Conservation (phyloP, 768 basidiomycete genomes). For the Obba rivulosa region DNA sequence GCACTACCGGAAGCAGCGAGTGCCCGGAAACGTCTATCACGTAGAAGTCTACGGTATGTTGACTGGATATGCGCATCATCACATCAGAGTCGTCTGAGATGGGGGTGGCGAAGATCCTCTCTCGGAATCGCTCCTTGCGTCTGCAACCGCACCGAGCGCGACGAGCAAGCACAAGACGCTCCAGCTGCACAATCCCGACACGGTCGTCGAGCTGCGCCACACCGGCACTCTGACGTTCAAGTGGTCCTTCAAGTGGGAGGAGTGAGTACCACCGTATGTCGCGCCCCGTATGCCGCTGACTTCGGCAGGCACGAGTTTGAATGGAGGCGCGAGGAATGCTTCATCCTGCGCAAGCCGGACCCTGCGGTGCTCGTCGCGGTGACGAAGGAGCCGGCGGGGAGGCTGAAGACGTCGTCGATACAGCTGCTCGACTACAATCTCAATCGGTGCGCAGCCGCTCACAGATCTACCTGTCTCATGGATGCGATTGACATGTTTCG, state of each 20-base stretch:
- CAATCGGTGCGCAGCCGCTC: conserved; percentile 45
- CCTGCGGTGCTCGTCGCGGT: conserved; percentile 82
- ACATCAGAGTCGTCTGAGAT: background rate
- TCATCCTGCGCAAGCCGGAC: conserved; percentile 78
- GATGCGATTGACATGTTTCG: background rate
- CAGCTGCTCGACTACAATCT: conserved; percentile 86
- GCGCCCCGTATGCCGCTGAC: no score
- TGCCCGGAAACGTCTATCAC: conserved; percentile 50
- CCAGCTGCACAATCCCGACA: conserved; percentile 71
- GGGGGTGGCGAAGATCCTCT: conserved; percentile 49
- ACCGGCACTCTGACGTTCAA: conserved; percentile 69
- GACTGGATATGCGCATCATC: background rate
- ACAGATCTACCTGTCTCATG: background rate
- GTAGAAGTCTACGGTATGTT: conserved; percentile 62
- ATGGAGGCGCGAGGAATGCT: conserved; percentile 84
- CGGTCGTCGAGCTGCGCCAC: conserved; percentile 63
- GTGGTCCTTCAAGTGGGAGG: conserved; percentile 82
- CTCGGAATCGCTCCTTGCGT: conserved; percentile 65
- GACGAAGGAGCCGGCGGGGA: conserved; percentile 68
- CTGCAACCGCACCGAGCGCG: conserved; percentile 56
- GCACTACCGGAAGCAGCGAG: conserved; percentile 70
- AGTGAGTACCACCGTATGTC: conserved; percentile 40
- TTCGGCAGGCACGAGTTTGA: conserved; percentile 79
- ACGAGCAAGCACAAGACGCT: conserved; percentile 70
- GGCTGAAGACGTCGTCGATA: conserved; percentile 56